Percentiles rank a stretch among this genome's conserved stretches.
Evolutionary conservation across 345 rosid genomes (phyloP).

Genomic region (Eutrema heterophyllum): DNA sequence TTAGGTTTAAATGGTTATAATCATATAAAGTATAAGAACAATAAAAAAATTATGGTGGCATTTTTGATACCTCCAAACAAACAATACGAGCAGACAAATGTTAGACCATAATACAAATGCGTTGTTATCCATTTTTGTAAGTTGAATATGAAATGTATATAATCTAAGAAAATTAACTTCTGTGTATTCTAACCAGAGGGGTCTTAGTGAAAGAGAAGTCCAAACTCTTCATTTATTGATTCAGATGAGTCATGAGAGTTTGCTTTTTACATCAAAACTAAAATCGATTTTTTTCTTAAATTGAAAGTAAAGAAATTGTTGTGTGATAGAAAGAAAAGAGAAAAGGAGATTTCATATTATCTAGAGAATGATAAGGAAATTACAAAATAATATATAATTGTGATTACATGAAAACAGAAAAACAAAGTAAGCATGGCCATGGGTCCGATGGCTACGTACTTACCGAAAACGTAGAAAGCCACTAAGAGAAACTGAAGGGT

Average conservation of each 20-base stretch:
- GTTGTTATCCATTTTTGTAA: constrained; percentile 10
- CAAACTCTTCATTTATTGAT: not conserved
- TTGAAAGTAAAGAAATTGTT: constrained; percentile 21
- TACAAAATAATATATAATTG: not conserved
- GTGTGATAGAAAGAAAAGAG: constrained; percentile 5
- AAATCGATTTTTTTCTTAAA: constrained; percentile 1
- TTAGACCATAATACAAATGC: not conserved
- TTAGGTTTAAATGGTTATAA: not conserved
- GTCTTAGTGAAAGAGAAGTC: not conserved
- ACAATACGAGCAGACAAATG: not conserved
- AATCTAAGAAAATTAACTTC: not conserved
- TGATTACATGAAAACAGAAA: constrained; percentile 4
- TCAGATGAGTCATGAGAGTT: constrained; percentile 9
- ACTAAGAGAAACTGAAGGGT: constrained; percentile 26
- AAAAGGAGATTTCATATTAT: constrained; percentile 20
- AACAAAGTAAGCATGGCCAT: constrained; percentile 30
- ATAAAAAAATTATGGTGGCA: not conserved
- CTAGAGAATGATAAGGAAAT: not conserved
- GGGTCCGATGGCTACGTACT: constrained; percentile 27
- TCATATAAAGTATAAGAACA: not conserved
- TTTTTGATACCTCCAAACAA: constrained; percentile 10
- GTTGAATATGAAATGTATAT: not conserved
- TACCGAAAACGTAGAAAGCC: constrained; percentile 23
- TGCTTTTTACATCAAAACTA: constrained; percentile 22
- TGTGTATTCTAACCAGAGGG: not conserved